A percentile compares a stretch with the other conserved stretches of the same genome.
These are phyloP conservation scores for Erythrobasidium hasegawianum DNA, from an alignment of 1,284 basidiomycete species.

Conservation along the genomic window DNA sequence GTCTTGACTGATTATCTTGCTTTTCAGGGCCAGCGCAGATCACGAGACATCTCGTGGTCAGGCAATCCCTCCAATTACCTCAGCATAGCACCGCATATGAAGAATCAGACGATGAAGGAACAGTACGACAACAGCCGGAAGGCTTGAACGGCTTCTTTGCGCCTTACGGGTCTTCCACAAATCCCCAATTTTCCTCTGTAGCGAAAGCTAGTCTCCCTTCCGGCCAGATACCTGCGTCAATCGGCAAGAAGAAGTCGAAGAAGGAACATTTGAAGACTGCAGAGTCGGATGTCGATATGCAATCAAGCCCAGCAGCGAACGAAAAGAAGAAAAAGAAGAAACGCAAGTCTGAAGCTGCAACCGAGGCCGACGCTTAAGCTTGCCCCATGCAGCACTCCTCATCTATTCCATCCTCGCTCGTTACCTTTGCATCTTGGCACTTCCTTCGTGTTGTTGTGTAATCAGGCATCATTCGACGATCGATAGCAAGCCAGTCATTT, in stretches of 20 bases:
- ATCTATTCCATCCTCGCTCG: no score
- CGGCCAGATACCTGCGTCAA: not conserved
- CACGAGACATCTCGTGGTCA: conserved; percentile 22
- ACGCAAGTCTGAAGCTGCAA: conserved; percentile 20
- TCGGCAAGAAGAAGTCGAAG: not conserved
- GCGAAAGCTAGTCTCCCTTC: no score
- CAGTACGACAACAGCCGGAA: conserved; percentile 25
- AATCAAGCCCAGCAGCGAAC: not conserved
- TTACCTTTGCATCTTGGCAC: no score
- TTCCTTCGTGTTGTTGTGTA: no score
- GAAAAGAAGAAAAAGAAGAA: conserved; percentile 30
- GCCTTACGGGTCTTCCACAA: conserved; percentile 12
- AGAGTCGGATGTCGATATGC: conserved; percentile 1
- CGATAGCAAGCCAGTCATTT: no score
- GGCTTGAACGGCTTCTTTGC: conserved; percentile 24
- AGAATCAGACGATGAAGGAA: not conserved
- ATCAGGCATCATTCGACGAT: no score
- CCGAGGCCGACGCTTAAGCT: no score
- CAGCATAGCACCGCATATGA: not conserved
- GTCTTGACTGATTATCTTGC: not conserved
- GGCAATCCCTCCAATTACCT: conserved; percentile 13
- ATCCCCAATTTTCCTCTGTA: not conserved
- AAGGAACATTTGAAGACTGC: conserved; percentile 7
- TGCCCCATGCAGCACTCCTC: no score
- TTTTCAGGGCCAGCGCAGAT: conserved; percentile 11